Percentiles rank a stretch among this genome's conserved stretches.
phyloP scores from a whole-genome alignment of 805 yeast species.

The Pachysolen tannophilus region DNA sequence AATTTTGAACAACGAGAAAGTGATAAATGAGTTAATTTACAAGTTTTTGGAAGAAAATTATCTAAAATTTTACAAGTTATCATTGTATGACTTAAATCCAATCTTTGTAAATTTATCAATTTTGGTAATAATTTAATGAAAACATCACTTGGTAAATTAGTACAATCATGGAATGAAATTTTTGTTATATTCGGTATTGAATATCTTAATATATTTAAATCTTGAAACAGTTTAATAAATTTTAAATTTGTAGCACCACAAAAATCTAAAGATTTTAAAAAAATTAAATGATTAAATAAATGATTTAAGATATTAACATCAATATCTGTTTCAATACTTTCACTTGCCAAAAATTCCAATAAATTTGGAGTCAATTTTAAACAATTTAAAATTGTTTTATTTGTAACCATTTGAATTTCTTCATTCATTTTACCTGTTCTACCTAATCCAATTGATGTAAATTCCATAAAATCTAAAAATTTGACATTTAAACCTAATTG shows the following conservation, averaged over 20 bases:
- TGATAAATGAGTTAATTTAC: slow-evolving; percentile 68
- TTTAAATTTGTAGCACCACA: slow-evolving; percentile 74
- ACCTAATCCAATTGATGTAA: slow-evolving; percentile 85
- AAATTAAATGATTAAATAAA: slow-evolving; percentile 45
- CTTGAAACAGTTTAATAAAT: slow-evolving; percentile 53
- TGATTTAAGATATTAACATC: slow-evolving; percentile 47
- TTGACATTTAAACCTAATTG: slow-evolving; percentile 55
- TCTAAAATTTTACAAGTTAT: slow-evolving; percentile 56
- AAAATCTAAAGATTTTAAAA: slow-evolving; percentile 68
- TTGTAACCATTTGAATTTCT: slow-evolving; percentile 86
- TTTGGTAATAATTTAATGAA: slow-evolving; percentile 52
- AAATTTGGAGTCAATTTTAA: slow-evolving; percentile 57
- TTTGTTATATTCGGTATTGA: slow-evolving; percentile 25
- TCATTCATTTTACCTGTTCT: slow-evolving; percentile 84
- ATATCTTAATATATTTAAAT: slow-evolving; percentile 22
- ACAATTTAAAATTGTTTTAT: slow-evolving; percentile 58
- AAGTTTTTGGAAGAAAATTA: slow-evolving; percentile 42
- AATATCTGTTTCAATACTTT: slow-evolving; percentile 78
- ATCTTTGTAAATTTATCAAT: slow-evolving; percentile 46
- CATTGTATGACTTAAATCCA: slow-evolving; percentile 79
- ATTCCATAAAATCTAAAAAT: slow-evolving; percentile 78
- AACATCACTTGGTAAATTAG: slow-evolving; percentile 56
- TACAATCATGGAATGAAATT: slow-evolving; percentile 82
- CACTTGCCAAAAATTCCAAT: slow-evolving; percentile 74
- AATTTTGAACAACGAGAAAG: slow-evolving; percentile 57